Evolutionary conservation across 371 early-diverging fungal genomes (phyloP).

Genomic region (Capillidium heterosporum): DNA sequence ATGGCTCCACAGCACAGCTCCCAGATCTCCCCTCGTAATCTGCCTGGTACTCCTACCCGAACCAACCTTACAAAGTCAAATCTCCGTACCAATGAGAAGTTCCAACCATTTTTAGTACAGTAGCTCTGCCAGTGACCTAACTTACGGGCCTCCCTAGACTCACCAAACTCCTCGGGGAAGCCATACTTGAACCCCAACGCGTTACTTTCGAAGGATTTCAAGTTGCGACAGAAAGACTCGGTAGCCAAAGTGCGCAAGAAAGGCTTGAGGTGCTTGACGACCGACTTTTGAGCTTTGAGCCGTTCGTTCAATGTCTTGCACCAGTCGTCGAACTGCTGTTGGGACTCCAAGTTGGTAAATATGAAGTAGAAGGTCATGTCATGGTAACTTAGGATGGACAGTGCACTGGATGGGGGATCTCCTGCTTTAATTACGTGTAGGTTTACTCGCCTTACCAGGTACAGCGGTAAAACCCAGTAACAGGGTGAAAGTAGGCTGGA

Average conservation of each 20-base stretch:
- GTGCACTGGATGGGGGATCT: constrained; percentile 2
- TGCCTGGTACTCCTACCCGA: constrained; percentile 80
- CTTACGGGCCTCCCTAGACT: background rate
- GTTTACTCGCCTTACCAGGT: constrained; percentile 79
- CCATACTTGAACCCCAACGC: background rate
- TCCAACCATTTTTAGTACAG: constrained; percentile 61
- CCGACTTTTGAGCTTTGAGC: constrained; percentile 19
- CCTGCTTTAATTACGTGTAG: constrained; percentile 25
- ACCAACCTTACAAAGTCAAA: constrained; percentile 78
- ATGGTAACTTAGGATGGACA: constrained; percentile 6
- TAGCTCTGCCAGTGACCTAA: constrained; percentile 11
- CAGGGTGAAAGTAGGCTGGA: constrained; percentile 25
- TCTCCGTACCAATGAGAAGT: constrained; percentile 62
- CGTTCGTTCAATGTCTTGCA: constrained; percentile 13
- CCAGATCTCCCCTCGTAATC: constrained; percentile 90
- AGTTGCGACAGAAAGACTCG: background rate
- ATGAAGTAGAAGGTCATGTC: background rate
- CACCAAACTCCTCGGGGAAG: background rate
- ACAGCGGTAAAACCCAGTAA: constrained; percentile 64
- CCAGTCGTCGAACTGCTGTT: background rate
- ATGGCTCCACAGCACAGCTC: constrained; percentile 83
- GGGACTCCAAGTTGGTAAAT: background rate
- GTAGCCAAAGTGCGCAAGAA: background rate
- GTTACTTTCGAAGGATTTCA: background rate
- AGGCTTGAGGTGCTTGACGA: background rate